Evolutionary conservation across 805 yeast genomes (phyloP).

Genomic region (Kodamaea hsintzibuensis): DNA sequence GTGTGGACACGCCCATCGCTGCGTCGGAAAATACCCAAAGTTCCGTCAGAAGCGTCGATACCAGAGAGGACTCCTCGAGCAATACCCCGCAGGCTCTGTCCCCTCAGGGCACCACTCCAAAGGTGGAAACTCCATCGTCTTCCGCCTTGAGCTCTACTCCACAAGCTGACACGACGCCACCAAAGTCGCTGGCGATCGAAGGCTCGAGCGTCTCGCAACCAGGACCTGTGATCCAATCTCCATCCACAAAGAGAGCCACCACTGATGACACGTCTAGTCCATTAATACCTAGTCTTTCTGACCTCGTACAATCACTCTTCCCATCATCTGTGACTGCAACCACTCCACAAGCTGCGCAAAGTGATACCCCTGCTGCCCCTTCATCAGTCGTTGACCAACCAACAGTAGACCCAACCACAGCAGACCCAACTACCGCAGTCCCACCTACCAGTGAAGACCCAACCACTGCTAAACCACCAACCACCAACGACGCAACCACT

Average conservation of each 20-base stretch:
- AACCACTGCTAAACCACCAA: too few relatives aligned
- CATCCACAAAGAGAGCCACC: slow-evolving; percentile 2
- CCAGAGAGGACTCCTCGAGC: background rate
- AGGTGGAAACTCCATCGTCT: background rate
- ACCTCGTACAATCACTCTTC: background rate
- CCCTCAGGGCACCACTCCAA: background rate
- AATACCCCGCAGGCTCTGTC: background rate
- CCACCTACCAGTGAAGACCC: too few relatives aligned
- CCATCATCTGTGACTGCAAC: background rate
- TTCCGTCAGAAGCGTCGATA: background rate
- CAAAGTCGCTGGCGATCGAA: background rate
- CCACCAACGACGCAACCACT: background rate
- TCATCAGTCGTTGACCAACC: too few relatives aligned
- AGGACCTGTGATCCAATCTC: background rate
- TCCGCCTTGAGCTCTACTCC: background rate
- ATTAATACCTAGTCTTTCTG: background rate
- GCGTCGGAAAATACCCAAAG: background rate
- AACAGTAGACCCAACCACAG: too few relatives aligned
- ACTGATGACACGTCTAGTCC: background rate
- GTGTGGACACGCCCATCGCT: background rate
- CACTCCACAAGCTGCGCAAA: background rate
- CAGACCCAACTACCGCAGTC: too few relatives aligned
- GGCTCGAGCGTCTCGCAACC: background rate
- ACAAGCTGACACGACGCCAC: background rate
- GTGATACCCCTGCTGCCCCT: background rate